Base-by-base conservation (phyloP, 768 basidiomycete genomes). In the Serendipita sp. region DNA sequence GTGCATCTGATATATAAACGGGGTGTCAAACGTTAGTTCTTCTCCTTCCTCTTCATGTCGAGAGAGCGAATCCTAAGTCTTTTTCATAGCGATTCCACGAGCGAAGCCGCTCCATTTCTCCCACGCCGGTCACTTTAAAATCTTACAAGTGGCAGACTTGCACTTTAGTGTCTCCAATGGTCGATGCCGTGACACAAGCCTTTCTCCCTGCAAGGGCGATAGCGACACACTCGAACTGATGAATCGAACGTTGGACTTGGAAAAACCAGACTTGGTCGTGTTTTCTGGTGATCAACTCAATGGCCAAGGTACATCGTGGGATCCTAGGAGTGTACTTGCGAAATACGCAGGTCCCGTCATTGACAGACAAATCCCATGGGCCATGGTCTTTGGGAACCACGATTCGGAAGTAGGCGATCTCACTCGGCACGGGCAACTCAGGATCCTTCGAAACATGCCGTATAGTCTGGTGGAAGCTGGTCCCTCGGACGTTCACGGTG, bases 211-310 rank as follows among this genome's bases (percentile, higher is more conserved):
- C 64, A 77, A 78, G 45, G 88, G 92, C 2, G 95, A 98, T 72
- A 83, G 85, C 67, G 79, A 88, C 67, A 92, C 92, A 0, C 79
- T 78, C n/a, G 78, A 83, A 2, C 81, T 97, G 60, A 75, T 99
- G 46, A 81, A 78, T 4, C 80, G 75, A 45, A 79, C 84, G 24
- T 80, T 99, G 28, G 88, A 90, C 62, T 73, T 76, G 13, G 92
- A 95, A 75, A 85, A 88, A 69, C 95, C 95, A 0, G 91, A 94
- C 71, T 73, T 99, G 10, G 87, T 97, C 56, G 86, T 99, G 5
- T 93, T 98, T 70, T 85, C 82, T 0, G 95, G 95, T 0, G 95
- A 98, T 73, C 92, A 94, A 73, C 79, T 96, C 30, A 96, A 95
- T 68, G 94, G 93, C 0, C 93, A 97, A 73, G 81, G 82, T 11